Evolutionary conservation across 176 grass and related monocot genomes (phyloP).

Genomic region (Oryza longistaminata): DNA sequence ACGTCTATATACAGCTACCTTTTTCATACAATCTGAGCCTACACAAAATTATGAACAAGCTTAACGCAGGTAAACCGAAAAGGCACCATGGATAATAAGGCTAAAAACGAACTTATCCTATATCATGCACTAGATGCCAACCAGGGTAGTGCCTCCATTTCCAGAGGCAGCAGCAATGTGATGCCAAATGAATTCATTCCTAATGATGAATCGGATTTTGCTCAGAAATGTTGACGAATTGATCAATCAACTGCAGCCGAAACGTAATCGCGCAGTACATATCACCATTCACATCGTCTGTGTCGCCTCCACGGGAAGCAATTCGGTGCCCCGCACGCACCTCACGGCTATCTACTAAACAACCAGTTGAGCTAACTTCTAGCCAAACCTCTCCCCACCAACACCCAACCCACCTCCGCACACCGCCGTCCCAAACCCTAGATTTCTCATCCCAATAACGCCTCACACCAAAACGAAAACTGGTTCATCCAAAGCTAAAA

Average conservation of each 20-base stretch:
- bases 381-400: constrained; percentile 20
- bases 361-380: constrained; percentile 33
- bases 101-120: neutral
- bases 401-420: neutral
- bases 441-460: neutral
- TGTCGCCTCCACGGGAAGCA: constrained; percentile 1
- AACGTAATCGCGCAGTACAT: neutral
- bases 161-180: neutral
- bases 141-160: neutral
- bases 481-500: neutral
- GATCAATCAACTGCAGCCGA: neutral
- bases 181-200: neutral
- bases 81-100: neutral
- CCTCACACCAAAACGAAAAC: neutral
- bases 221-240: neutral
- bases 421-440: constrained; percentile 12
- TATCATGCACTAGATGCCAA: neutral
- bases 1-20: neutral
- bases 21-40: neutral
- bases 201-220: neutral
- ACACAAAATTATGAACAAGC: neutral
- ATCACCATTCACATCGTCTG: neutral
- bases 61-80: neutral
- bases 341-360: neutral
- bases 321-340: neutral